Conservation (phyloP, 257 asterid species). For the Solanum habrochaites region DNA sequence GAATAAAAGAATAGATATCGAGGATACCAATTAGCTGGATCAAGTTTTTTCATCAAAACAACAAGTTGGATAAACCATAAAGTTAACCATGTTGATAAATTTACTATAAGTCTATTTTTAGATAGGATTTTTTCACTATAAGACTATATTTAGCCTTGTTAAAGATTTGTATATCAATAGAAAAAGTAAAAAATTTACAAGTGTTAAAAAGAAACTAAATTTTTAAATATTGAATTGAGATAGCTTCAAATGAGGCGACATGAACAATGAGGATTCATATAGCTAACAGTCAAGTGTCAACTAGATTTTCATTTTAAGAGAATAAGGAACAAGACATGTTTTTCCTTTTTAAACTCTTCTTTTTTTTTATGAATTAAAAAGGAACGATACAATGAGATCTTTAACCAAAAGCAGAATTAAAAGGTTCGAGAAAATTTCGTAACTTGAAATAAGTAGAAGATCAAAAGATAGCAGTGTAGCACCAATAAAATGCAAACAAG, state of each 20-base stretch:
- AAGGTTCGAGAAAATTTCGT: not conserved
- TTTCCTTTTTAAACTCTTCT: not conserved
- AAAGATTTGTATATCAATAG: not conserved
- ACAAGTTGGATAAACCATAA: not conserved
- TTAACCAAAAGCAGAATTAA: not conserved
- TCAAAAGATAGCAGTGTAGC: not conserved
- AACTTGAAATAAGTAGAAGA: not conserved
- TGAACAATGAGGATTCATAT: not conserved
- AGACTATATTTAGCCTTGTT: not conserved
- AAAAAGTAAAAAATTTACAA: not conserved
- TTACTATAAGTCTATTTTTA: not conserved
- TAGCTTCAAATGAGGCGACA: not conserved
- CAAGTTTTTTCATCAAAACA: not conserved
- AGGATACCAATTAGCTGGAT: not conserved
- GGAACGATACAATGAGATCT: not conserved
- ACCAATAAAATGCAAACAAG: not conserved
- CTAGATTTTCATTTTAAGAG: not conserved
- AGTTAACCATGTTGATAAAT: not conserved
- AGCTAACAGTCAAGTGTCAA: not conserved
- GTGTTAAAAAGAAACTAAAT: not conserved
- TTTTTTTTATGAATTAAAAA: not conserved
- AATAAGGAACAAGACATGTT: not conserved
- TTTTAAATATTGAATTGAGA: not conserved
- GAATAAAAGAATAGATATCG: not conserved
- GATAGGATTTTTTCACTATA: not conserved